phyloP scores from a whole-genome alignment of 2,329 filamentous ascomycete species.

The Alternaria dauci region DNA sequence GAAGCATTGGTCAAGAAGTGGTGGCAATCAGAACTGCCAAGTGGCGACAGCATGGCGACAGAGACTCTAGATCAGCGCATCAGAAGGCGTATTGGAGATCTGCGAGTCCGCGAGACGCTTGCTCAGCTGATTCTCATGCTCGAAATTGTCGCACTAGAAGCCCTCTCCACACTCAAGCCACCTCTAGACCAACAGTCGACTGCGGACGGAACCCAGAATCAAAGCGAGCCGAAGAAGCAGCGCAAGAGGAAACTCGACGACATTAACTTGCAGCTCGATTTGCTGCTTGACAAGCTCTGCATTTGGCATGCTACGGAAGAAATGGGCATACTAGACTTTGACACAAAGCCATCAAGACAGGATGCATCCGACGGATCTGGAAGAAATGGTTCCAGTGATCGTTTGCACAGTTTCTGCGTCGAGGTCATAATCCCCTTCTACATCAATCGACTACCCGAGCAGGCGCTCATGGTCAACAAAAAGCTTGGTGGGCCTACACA shows the following conservation, averaged over 20 bases:
- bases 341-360: constrained; percentile 36
- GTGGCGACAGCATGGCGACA: constrained; percentile 36
- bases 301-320: constrained; percentile 83
- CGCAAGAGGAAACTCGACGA: constrained; percentile 70
- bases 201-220: constrained; percentile 29
- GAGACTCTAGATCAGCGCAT: constrained; percentile 59
- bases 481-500: constrained; percentile 78
- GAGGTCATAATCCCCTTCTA: constrained; percentile 87
- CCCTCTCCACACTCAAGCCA: constrained; percentile 48
- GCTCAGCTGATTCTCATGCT: constrained; percentile 82
- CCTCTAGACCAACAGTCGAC: constrained; percentile 17
- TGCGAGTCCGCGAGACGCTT: constrained; percentile 79
- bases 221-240: constrained; percentile 47
- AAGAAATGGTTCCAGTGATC: constrained; percentile 59
- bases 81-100: constrained; percentile 68
- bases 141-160: constrained; percentile 76
- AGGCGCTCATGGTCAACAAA: constrained; percentile 74
- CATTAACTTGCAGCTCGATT: constrained; percentile 71
- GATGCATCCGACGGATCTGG: constrained; percentile 33
- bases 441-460: constrained; percentile 75
- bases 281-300: constrained; percentile 78
- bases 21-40: constrained; percentile 66
- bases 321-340: constrained; percentile 57
- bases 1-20: constrained; percentile 71
- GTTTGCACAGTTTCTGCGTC: constrained; percentile 77